Evolutionary conservation across 2,329 filamentous ascomycete species (phyloP), one percentile per base, ranked within the genome.

Genomic region (Phialophora tarda): DNA sequence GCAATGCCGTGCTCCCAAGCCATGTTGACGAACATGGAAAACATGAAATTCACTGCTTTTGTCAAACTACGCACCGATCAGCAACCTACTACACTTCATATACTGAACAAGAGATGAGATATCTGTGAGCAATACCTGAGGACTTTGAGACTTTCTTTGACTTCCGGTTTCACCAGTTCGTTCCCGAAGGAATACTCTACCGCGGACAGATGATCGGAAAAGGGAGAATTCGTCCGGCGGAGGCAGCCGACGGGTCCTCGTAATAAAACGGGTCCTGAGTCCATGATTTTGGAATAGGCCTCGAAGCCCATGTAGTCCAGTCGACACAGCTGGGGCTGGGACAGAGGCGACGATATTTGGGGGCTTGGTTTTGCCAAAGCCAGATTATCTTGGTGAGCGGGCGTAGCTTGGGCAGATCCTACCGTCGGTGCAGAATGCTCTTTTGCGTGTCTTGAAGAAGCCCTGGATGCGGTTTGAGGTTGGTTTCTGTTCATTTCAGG

Each of bases 241-340:
- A 48, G 44, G 44, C n/a, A 48, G 44, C 44, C 44, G 44, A 48
- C 17, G 1, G 44, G 44, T 48, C 44, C 44, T 48, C 4, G 44
- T n/a, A 48, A 21, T 21, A 48, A 21, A 21, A 48, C 44, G 4
- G 44, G 44, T 7, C 44, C 44, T 21, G 44, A n/a, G 44, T 48
- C 44, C 44, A 48, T 48, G 44, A 48, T 48, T 48, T 48, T 48
- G 44, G 44, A n/a, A 48, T 21, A 48, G 17, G 44, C 44, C 44
- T 48, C 44, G 17, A 48, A 48, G 7, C 44, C 44, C 44, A 48
- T 48, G 44, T 21, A 48, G 44, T 48, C 44, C 17, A 48, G 17
- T 48, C 23, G 44, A 48, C 44, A 21, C 44, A 48, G 44, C 44
- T 48, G 44, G 44, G 44, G 44, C 44, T 48, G 44, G 17, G 17